Evolutionary conservation across 768 basidiomycete species (phyloP), one percentile per base, ranked within the genome.

Genomic region (Sarcodon aspratus): DNA sequence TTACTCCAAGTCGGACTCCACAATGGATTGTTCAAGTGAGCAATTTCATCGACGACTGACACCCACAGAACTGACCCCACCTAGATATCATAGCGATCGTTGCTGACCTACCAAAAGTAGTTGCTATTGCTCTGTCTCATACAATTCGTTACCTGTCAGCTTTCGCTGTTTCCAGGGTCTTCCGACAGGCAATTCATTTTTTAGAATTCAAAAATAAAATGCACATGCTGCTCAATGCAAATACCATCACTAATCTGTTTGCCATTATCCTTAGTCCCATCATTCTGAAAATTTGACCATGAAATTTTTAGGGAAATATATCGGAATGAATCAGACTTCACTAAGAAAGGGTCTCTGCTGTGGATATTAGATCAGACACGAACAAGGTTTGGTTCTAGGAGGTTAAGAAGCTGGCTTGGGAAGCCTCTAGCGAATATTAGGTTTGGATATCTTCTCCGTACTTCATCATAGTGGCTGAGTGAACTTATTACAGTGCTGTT

Each of bases 141-240:
- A 68, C 76, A 6, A 75, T 91, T 51, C 65, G 76, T 44, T 78
- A 94, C 59, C 76, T 93, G 1, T 71, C 73, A 37, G 70, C 70
- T 0, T 97, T 93, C 66, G 76, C 71, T 33, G 75, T 97, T 32
- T 85, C 87, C 12, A 81, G 88, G 52, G 80, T 83, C 13, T 78
- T 97, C 52, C 58, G 81, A 6, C 83, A 87, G 54, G 80, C 85
- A 2, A 74, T 73, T 18, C 88, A 88, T 60, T 95, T 96, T 66
- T 72, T 68, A 15, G 78, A 68, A 58, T 98, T 98, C 59, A 70
- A 86, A 3, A 78, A 80, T 18, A 74, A 76, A 48, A 74, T 79
- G 0, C 82, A 90, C 54, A 94, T 99, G 94, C 70, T 91, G 17
- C 72, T 99, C 43, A 85, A 84, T 44, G 83, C 82, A 21, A 96